phyloP scores from a whole-genome alignment of 345 rosid species.

The Noccaea bulbosa region DNA sequence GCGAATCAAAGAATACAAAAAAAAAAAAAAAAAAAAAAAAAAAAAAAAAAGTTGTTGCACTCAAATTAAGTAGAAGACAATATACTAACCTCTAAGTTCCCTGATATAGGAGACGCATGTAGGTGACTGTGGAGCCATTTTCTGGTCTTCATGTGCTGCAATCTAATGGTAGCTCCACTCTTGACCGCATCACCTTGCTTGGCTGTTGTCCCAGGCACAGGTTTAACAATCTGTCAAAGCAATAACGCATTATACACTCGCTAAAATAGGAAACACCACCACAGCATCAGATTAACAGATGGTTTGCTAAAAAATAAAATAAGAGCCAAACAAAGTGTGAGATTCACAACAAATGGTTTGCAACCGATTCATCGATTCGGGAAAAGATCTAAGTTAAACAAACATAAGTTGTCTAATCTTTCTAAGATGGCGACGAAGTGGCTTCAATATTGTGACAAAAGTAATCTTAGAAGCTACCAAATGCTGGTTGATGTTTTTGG shows the following conservation, averaged over 20 bases:
- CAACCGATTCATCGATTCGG: not conserved
- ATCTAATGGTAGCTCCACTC: slow-evolving; percentile 70
- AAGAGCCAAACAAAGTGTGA: slow-evolving; percentile 7
- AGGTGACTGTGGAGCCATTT: slow-evolving; percentile 97
- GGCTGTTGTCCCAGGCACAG: slow-evolving; percentile 55
- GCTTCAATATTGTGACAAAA: not conserved
- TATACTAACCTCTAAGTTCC: slow-evolving; percentile 85
- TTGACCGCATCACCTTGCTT: slow-evolving; percentile 83
- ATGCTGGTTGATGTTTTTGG: not conserved
- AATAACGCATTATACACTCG: slow-evolving; percentile 1
- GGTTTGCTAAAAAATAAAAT: not conserved
- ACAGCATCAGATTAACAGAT: slow-evolving; percentile 4
- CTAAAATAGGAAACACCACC: not conserved
- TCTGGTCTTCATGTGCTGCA: slow-evolving; percentile 94
- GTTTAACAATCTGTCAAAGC: slow-evolving; percentile 70
- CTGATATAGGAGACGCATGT: slow-evolving; percentile 93
- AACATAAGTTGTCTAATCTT: not conserved
- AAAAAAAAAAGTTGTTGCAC: too few relatives aligned
- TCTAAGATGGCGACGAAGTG: not conserved
- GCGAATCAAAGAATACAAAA: not conserved
- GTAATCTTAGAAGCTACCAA: not conserved
- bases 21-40: too few relatives aligned
- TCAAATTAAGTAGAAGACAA: not conserved
- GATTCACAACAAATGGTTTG: not conserved
- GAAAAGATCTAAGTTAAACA: too few relatives aligned